These are phyloP conservation scores for Cystobasidiaceae sp. DNA, from an alignment of 1,284 basidiomycete genomes.

Conservation along the genomic window DNA sequence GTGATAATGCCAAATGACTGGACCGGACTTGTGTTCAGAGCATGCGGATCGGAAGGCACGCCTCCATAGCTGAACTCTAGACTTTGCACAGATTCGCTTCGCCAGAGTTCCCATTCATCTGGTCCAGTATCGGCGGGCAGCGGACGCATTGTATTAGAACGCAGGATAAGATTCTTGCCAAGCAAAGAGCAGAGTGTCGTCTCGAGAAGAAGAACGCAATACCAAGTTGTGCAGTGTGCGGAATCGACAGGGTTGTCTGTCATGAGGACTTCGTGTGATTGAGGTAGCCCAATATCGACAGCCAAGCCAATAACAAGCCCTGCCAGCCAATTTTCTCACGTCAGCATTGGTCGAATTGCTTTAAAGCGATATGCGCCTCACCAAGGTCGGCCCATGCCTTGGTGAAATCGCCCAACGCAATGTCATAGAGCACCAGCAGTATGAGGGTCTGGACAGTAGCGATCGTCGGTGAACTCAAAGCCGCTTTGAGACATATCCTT, in stretches of 20 bases:
- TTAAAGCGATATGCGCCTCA: not conserved
- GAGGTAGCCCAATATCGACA: conserved; percentile 15
- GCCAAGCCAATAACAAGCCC: conserved; percentile 13
- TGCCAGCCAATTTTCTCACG: not conserved
- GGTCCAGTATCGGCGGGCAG: conserved; percentile 2
- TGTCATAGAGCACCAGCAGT: conserved; percentile 7
- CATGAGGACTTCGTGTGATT: not conserved
- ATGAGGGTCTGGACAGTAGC: conserved; percentile 10
- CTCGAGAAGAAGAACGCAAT: conserved; percentile 7
- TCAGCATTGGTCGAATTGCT: not conserved
- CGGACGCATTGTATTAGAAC: not conserved
- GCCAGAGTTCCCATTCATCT: conserved; percentile 28
- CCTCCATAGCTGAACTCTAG: conserved; percentile 1
- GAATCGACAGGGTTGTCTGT: not conserved
- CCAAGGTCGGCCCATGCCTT: conserved; percentile 18
- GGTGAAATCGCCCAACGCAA: conserved; percentile 15
- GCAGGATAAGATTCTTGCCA: conserved; percentile 1
- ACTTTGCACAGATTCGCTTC: conserved; percentile 17
- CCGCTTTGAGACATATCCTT: not conserved
- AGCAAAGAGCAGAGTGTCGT: not conserved
- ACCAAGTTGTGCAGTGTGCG: conserved; percentile 15
- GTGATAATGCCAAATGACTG: conserved; percentile 10
- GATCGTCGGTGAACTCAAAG: not conserved
- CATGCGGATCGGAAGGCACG: not conserved
- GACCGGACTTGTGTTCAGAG: conserved; percentile 15